These are phyloP conservation scores for Westerdykella ornata DNA, from an alignment of 2,329 filamentous ascomycete species.

Conservation along the genomic window DNA sequence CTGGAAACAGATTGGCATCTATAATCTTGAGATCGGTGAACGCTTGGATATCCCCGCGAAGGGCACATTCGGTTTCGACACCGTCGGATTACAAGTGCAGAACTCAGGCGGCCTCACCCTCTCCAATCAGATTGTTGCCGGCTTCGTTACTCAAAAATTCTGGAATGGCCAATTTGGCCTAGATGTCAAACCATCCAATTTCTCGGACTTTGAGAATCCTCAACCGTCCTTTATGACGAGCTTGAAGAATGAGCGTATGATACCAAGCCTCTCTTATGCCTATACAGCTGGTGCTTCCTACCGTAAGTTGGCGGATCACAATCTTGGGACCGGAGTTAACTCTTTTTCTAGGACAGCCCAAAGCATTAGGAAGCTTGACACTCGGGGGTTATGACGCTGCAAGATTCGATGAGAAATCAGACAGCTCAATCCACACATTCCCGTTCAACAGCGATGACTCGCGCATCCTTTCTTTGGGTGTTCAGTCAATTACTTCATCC, in stretches of 20 bases:
- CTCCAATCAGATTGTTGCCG: slow-evolving; percentile 4
- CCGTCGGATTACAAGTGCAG: slow-evolving; percentile 9
- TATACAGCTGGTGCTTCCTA: slow-evolving; percentile 15
- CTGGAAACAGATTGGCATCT: slow-evolving; percentile 16
- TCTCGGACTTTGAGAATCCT: slow-evolving; percentile 6
- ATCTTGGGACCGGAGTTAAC: no score
- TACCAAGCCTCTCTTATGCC: slow-evolving; percentile 11
- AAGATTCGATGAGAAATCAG: slow-evolving; percentile 9
- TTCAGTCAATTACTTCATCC: slow-evolving; percentile 4
- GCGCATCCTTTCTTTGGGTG: slow-evolving; percentile 2
- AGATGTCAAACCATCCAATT: slow-evolving; percentile 2
- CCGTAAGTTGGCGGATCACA: slow-evolving; percentile 1
- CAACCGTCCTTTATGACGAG: slow-evolving; percentile 4
- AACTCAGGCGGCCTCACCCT: slow-evolving; percentile 3
- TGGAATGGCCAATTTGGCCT: slow-evolving; percentile 7
- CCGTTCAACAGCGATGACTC: slow-evolving; percentile 9
- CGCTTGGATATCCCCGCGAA: slow-evolving; percentile 11
- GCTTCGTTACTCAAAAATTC: slow-evolving; percentile 4
- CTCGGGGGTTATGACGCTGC: slow-evolving; percentile 31
- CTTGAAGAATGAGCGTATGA: slow-evolving; percentile 4
- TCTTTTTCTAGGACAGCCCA: no score
- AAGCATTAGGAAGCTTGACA: slow-evolving; percentile 15
- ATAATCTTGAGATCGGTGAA: slow-evolving; percentile 5
- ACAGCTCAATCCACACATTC: slow-evolving; percentile 3
- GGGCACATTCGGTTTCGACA: slow-evolving; percentile 15